Percentiles rank a stretch among this genome's conserved stretches.
Evolutionary conservation across 768 basidiomycete species (phyloP).

Genomic region (Gloeophyllum trabeum): DNA sequence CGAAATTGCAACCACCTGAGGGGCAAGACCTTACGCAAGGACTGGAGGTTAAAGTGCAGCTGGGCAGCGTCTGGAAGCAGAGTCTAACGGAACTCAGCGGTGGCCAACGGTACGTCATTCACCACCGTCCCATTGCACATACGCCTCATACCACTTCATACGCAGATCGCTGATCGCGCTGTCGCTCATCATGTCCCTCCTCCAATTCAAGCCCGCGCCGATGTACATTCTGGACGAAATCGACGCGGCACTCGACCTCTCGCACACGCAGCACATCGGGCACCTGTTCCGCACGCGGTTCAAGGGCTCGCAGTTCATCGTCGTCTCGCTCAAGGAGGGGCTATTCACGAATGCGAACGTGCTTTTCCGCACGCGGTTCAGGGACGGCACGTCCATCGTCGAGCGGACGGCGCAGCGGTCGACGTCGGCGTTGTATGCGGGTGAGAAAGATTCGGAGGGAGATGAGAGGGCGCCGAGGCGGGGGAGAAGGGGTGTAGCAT

Average conservation of each 20-base stretch:
- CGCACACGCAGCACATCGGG: conserved; percentile 95
- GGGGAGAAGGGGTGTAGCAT: conserved; percentile 5
- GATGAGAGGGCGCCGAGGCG: conserved; percentile 5
- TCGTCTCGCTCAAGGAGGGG: conserved; percentile 93
- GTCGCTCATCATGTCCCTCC: conserved; percentile 94
- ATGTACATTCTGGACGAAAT: conserved; percentile 99
- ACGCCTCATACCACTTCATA: background rate
- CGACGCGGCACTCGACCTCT: conserved; percentile 92
- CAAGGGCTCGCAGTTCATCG: conserved; percentile 97
- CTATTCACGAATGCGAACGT: conserved; percentile 97
- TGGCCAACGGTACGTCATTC: conserved; percentile 70
- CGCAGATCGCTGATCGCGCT: conserved; percentile 90
- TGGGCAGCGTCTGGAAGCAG: conserved; percentile 96
- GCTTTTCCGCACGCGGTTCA: conserved; percentile 84
- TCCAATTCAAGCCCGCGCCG: conserved; percentile 98
- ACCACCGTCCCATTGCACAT: background rate
- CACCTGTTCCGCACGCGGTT: conserved; percentile 96
- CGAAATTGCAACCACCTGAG: conserved; percentile 89
- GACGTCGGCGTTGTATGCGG: conserved; percentile 29
- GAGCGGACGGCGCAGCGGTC: conserved; percentile 68
- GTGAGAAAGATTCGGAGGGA: conserved; percentile 7
- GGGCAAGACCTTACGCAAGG: conserved; percentile 90
- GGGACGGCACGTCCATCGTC: conserved; percentile 88
- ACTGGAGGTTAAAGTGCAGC: conserved; percentile 91
- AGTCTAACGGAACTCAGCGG: conserved; percentile 95